These are phyloP conservation scores for Globisporangium viniferum DNA, from an alignment of 352 stramenopile species.

Conservation along the genomic window DNA sequence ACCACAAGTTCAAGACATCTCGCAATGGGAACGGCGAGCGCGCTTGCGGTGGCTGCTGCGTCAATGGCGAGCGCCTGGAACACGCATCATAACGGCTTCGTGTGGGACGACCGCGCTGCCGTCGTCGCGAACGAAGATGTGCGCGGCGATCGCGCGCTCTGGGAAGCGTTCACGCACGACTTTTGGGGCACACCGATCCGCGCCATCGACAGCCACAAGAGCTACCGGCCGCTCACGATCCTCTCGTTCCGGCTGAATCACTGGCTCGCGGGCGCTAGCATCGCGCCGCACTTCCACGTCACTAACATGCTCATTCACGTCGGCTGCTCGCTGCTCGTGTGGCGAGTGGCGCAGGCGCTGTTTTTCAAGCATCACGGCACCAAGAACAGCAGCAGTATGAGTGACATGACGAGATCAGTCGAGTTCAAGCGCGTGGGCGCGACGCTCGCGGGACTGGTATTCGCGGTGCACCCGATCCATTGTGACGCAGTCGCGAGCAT, in stretches of 20 bases:
- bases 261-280: slow-evolving; percentile 25
- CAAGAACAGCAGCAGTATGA: background rate
- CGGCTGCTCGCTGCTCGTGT: slow-evolving; percentile 56
- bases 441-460: slow-evolving; percentile 69
- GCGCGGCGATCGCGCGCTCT: slow-evolving; percentile 21
- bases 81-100: slow-evolving; percentile 58
- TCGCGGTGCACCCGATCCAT: slow-evolving; percentile 90
- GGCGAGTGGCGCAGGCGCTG: slow-evolving; percentile 34
- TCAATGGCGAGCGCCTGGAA: slow-evolving; percentile 40
- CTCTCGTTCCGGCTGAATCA: slow-evolving; percentile 63
- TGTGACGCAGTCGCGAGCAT: slow-evolving; percentile 89
- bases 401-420: slow-evolving; percentile 1
- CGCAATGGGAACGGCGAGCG: background rate
- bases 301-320: slow-evolving; percentile 70
- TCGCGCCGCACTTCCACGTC: slow-evolving; percentile 46
- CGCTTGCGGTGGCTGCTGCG: slow-evolving; percentile 22
- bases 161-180: slow-evolving; percentile 58
- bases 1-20: too few relatives aligned
- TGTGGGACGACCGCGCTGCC: slow-evolving; percentile 85
- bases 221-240: slow-evolving; percentile 75
- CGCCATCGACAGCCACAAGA: slow-evolving; percentile 65
- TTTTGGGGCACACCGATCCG: slow-evolving; percentile 81
- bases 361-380: slow-evolving; percentile 15
- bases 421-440: slow-evolving; percentile 11
- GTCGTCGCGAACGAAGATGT: slow-evolving; percentile 58